These are phyloP conservation scores for Cutaneotrichosporon cutaneum DNA, from an alignment of 1,284 basidiomycete species.

Conservation along the genomic window DNA sequence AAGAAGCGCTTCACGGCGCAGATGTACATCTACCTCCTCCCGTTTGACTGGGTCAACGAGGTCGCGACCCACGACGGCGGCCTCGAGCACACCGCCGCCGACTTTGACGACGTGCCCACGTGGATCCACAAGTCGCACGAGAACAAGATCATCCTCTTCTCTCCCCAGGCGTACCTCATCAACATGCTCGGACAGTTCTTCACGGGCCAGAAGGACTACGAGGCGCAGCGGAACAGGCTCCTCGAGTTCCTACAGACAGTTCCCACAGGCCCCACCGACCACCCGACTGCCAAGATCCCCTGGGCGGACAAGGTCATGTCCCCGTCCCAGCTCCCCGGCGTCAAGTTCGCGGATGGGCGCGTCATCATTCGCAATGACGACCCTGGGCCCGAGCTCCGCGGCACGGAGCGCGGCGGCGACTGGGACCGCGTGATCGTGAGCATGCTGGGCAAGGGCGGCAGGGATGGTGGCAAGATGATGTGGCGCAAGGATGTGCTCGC, in stretches of 20 bases:
- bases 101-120: constrained; percentile 11
- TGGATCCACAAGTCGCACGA: constrained; percentile 13
- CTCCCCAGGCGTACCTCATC: constrained; percentile 22
- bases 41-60: not conserved
- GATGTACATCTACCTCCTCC: constrained; percentile 26
- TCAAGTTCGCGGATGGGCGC: not conserved
- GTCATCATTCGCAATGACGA: constrained; percentile 10
- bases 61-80: constrained; percentile 19
- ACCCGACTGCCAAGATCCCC: constrained; percentile 4
- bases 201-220: constrained; percentile 7
- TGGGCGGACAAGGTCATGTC: constrained; percentile 22
- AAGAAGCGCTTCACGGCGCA: constrained; percentile 23
- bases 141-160: constrained; percentile 19
- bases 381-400: constrained; percentile 19
- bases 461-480: constrained; percentile 11
- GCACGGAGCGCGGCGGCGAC: constrained; percentile 18
- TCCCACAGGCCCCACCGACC: not conserved
- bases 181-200: constrained; percentile 18
- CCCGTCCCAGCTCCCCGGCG: constrained; percentile 7
- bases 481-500: constrained; percentile 14
- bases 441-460: constrained; percentile 3
- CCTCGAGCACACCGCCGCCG: constrained; percentile 22
- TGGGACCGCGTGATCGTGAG: constrained; percentile 20
- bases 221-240: constrained; percentile 9
- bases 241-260: constrained; percentile 5